These are phyloP conservation scores for Pythium oligandrum DNA, from an alignment of 352 stramenopile genomes.

Conservation along the genomic window DNA sequence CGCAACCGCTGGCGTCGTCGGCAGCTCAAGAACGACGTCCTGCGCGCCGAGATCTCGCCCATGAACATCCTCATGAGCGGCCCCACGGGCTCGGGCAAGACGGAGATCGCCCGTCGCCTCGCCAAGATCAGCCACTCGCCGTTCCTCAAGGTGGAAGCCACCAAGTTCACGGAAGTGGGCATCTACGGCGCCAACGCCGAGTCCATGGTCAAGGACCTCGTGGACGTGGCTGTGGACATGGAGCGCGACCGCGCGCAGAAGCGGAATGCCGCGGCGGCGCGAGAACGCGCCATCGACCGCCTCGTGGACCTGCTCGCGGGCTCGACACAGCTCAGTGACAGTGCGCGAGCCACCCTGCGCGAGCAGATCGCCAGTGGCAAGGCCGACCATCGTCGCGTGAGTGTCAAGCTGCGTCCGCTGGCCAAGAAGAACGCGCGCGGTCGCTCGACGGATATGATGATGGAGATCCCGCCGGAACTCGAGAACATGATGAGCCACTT, in stretches of 20 bases:
- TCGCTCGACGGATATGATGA: slow-evolving; percentile 53
- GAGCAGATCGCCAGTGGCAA: slow-evolving; percentile 57
- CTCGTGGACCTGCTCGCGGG: slow-evolving; percentile 71
- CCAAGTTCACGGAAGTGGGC: slow-evolving; percentile 99
- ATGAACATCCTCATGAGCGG: slow-evolving; percentile 99
- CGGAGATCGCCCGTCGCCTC: slow-evolving; percentile 97
- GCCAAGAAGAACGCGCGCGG: slow-evolving; percentile 16
- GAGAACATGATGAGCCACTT: slow-evolving; percentile 82
- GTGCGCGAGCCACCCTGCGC: slow-evolving; percentile 37
- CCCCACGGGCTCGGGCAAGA: slow-evolving; percentile 97
- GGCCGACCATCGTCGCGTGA: slow-evolving; percentile 46
- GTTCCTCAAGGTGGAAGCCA: slow-evolving; percentile 98
- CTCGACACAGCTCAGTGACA: slow-evolving; percentile 33
- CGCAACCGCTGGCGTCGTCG: slow-evolving; percentile 96
- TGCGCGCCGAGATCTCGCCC: slow-evolving; percentile 90
- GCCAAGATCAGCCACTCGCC: slow-evolving; percentile 96
- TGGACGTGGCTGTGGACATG: slow-evolving; percentile 94
- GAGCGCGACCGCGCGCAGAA: slow-evolving; percentile 73
- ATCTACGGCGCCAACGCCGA: slow-evolving; percentile 98
- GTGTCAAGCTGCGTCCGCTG: slow-evolving; percentile 30
- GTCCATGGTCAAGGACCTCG: slow-evolving; percentile 97
- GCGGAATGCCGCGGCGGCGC: slow-evolving; percentile 83
- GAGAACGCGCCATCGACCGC: slow-evolving; percentile 87
- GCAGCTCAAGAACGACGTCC: slow-evolving; percentile 86
- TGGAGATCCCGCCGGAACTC: slow-evolving; percentile 79